Evolutionary conservation across 2,329 filamentous ascomycete species (phyloP), one percentile per base, ranked within the genome.

Genomic region (Aspergillus aculeatinus): DNA sequence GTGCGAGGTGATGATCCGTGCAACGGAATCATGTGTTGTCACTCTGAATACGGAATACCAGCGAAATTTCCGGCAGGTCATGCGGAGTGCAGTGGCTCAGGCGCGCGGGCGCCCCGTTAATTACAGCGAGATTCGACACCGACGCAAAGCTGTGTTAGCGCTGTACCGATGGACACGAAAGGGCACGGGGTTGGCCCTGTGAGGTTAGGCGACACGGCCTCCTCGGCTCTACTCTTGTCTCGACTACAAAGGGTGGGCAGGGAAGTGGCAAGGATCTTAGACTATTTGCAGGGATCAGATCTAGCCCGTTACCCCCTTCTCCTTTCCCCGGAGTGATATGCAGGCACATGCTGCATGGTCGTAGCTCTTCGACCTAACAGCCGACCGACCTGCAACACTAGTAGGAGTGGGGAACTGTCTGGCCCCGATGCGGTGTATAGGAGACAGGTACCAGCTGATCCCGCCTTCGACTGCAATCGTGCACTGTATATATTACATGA

Each of bases 31-130:
- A 5, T 96, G 92, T 72, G 91, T 96, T 21, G 92, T 95, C 59
- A 96, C 92, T 11, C 81, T 96, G 55, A 95, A 91, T 73, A 96
- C 92, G 1, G 92, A 96, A 74, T 97, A 96, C 76, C 93, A 96
- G 89, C 85, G 93, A 67, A 96, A 96, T 77, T 96, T 97, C 79
- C 90, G 92, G 68, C 94, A 93, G 78, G 92, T 96, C 39, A 96
- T 97, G 92, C 89, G 92, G 53, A 94, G 90, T 62, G 92, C 93
- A 31, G 83, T 97, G 16, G 90, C 91, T 12, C 91, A 96, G 74
- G 92, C 96, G 54, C 88, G 90, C 53, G 93, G 92, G 31, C 86
- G 92, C 53, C 88, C 91, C 7, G 91, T 96, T 70, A 92, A 96
- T 69, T 85, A 92, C 52, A 89, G 88, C 63, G 92, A 96, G 76